Evolutionary conservation across 306 rosid species (phyloP), one percentile per base, ranked within the genome.

Genomic region (Acacia melanoxylon): DNA sequence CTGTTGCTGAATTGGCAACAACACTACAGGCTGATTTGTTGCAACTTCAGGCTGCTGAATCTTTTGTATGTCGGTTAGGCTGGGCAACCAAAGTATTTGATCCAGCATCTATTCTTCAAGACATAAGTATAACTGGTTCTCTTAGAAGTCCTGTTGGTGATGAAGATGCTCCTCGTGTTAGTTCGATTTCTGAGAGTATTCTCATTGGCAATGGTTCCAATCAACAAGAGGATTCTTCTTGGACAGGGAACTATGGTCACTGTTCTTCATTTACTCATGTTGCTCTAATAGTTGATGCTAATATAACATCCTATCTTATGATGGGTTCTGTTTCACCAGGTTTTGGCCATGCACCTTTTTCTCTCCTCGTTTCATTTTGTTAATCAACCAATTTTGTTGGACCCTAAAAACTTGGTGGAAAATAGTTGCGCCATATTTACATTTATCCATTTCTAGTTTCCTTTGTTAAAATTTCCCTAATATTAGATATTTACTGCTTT

Each of bases 281-380:
- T 83, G 98, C 99, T 66, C 94, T 96, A 86, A 85, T 96, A 42
- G 99, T 96, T 83, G 99, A 96, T 88, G 99, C 99, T 48, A 96
- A 91, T 76, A 93, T 96, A 84, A 96, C 99, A 76, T 93, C 99
- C 78, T 96, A 96, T 89, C 99, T 96, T 79, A 96, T 96, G 98
- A 96, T 96, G 99, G 98, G 99, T 58, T 96, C 97, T 82, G 98
- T 96, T 85, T 93, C 99, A 75, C 98, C 97, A 86, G 99, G 99
- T 93, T 85, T 86, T 56, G 10, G 27, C 62, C 62, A 56, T 54
- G 25, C 12, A 20, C 25, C 62, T 54, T 54, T 52, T 52, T 52
- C 8, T 5, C 25, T 7, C 62, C 61, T 7, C 3, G 10, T 35
- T 35, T 68, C 73, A 68, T 20, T 35, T 20, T 37, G 24, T 67